phyloP scores from a whole-genome alignment of 371 early-diverging fungal species.

The Actinomucor elegans region DNA sequence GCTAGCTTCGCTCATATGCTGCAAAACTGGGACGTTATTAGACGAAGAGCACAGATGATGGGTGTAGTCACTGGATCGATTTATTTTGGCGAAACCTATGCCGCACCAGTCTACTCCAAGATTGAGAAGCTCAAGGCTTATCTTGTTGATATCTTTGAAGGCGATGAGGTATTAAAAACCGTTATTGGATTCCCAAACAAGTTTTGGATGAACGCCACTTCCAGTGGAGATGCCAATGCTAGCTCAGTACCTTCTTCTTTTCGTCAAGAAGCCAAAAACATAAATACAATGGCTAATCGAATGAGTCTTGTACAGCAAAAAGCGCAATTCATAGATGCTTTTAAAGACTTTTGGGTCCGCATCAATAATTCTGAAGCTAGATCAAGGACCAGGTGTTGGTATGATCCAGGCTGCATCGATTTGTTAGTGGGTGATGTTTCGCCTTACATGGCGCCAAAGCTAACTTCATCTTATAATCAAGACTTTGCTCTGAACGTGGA shows the following conservation, averaged over 20 bases:
- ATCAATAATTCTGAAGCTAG: conserved; percentile 31
- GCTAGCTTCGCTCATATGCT: conserved; percentile 48
- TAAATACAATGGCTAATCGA: neutral
- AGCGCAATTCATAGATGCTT: conserved; percentile 25
- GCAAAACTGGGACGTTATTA: conserved; percentile 47
- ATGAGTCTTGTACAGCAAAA: conserved; percentile 3
- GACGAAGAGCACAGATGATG: conserved; percentile 47
- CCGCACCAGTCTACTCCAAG: conserved; percentile 63
- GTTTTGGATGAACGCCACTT: conserved; percentile 17
- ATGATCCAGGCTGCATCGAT: conserved; percentile 47
- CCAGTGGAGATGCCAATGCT: neutral
- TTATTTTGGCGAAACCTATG: conserved; percentile 40
- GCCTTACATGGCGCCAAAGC: conserved; percentile 47
- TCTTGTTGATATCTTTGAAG: conserved; percentile 69
- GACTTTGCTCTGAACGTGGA: conserved; percentile 41
- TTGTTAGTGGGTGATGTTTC: conserved; percentile 46
- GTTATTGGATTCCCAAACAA: conserved; percentile 35
- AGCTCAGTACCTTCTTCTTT: neutral
- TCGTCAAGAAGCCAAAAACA: neutral
- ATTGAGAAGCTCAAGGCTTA: conserved; percentile 66
- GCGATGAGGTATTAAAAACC: conserved; percentile 67
- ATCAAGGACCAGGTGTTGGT: conserved; percentile 43
- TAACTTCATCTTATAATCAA: conserved; percentile 40
- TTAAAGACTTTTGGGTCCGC: conserved; percentile 36
- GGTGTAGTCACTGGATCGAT: conserved; percentile 44